Conservation (phyloP, 164 flowering plant genomes). For the Cinnamomum micranthum region DNA sequence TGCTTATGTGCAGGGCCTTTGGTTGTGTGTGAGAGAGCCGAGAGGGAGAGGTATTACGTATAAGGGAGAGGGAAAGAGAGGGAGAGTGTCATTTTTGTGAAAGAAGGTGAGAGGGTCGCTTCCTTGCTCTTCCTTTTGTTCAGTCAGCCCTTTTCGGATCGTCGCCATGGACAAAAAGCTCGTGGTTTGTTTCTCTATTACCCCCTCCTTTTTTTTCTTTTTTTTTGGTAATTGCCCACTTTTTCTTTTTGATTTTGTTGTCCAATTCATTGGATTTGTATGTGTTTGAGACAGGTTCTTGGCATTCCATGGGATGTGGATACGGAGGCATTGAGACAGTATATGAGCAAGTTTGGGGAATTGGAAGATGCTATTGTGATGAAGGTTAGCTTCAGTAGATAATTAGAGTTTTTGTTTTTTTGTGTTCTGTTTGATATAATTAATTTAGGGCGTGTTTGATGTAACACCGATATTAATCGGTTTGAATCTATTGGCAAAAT, state of each 20-base stretch:
- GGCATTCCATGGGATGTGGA: constrained; percentile 93
- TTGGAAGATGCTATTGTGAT: constrained; percentile 82
- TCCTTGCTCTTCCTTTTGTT: not conserved
- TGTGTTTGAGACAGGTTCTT: constrained; percentile 47
- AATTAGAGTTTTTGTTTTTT: too few relatives aligned
- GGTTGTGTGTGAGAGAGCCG: constrained; percentile 7
- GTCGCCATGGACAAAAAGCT: constrained; percentile 63
- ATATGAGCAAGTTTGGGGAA: constrained; percentile 83
- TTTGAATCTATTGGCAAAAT: not conserved
- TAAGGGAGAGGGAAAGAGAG: constrained; percentile 10
- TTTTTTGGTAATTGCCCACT: not conserved
- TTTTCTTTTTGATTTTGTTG: not conserved
- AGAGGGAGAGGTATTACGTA: constrained; percentile 4
- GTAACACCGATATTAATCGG: not conserved
- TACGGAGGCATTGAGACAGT: constrained; percentile 64
- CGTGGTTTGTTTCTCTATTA: constrained; percentile 44
- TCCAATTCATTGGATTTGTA: not conserved
- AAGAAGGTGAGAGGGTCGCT: constrained; percentile 4
- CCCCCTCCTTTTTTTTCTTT: not conserved
- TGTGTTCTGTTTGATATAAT: too few relatives aligned
- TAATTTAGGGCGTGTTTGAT: not conserved
- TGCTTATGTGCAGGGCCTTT: constrained; percentile 15
- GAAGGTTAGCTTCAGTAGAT: constrained; percentile 45
- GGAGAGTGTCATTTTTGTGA: constrained; percentile 3
- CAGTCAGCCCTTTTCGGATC: not conserved